A percentile compares a stretch with the other conserved stretches of the same genome.
phyloP scores from a whole-genome alignment of 2,329 filamentous ascomycete species.

The Metarhizium brunneum region DNA sequence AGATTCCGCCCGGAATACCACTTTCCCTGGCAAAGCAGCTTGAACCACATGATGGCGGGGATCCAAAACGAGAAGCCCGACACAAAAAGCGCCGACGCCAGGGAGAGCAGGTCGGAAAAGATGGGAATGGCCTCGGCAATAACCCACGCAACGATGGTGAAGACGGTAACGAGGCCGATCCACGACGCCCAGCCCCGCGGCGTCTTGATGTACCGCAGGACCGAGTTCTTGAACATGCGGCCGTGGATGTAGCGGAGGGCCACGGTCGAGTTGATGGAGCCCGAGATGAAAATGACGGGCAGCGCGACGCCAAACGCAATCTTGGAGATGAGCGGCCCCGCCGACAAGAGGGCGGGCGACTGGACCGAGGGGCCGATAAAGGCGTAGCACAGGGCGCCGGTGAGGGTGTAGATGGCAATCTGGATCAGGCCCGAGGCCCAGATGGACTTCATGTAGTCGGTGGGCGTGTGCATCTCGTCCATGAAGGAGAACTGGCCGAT shows the following conservation, averaged over 20 bases:
- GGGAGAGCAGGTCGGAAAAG: slow-evolving; percentile 54
- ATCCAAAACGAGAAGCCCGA: slow-evolving; percentile 19
- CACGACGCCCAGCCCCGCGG: slow-evolving; percentile 36
- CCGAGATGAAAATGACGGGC: slow-evolving; percentile 59
- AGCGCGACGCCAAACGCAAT: slow-evolving; percentile 56
- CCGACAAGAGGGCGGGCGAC: slow-evolving; percentile 55
- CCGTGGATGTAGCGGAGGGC: slow-evolving; percentile 28
- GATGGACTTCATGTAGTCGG: slow-evolving; percentile 37
- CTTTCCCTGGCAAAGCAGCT: slow-evolving; percentile 10
- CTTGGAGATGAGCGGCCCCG: slow-evolving; percentile 45
- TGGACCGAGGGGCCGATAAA: slow-evolving; percentile 50
- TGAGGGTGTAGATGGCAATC: slow-evolving; percentile 51
- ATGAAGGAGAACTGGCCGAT: slow-evolving; percentile 34
- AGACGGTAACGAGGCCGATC: slow-evolving; percentile 42
- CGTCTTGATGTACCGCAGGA: slow-evolving; percentile 29
- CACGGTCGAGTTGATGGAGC: slow-evolving; percentile 48
- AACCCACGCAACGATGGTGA: slow-evolving; percentile 57
- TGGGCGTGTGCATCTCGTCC: slow-evolving; percentile 34
- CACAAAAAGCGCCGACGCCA: slow-evolving; percentile 37
- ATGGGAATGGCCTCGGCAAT: slow-evolving; percentile 63
- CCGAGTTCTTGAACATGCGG: slow-evolving; percentile 24
- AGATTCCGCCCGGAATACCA: slow-evolving; percentile 18
- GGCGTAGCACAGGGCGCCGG: slow-evolving; percentile 54
- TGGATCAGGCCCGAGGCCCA: slow-evolving; percentile 46
- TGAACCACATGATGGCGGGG: slow-evolving; percentile 15